Base-by-base conservation (phyloP, 768 basidiomycete species). In the Daedaleopsis nitida region DNA sequence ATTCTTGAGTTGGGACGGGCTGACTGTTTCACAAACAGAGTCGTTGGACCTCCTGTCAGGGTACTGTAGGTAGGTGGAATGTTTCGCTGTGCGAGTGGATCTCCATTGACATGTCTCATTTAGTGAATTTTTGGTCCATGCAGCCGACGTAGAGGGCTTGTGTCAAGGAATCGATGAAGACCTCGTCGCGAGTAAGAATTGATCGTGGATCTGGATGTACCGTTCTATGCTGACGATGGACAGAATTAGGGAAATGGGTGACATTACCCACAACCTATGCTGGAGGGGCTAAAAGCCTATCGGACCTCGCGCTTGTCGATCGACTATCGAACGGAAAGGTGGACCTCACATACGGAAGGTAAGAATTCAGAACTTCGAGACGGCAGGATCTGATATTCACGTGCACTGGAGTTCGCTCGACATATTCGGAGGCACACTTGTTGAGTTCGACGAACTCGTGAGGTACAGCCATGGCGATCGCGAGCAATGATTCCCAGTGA, bases 81-180 rank as follows among this genome's bases (percentile, higher is more conserved):
- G 19, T 24, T 32, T 57, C 27, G 55, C 52, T n/a, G 35, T 57
- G 9, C 7, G 23, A 27, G 12, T 12, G 65, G 95, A 24, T 34
- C 9, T 24, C n/a, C 23, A 11, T 32, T 38, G 16, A 48, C 7
- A 8, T 5, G 3, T n/a, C 21, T 45, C 14, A 38, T 6, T 7
- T 45, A 68, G 95, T 65, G 97, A 98, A 72, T 92, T 99, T 65
- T 77, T 99, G 47, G 81, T 99, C 27, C 97, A 99, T 74, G 96
- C 97, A 0, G 97, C 97, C n/a, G 97, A 98, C 66, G 96, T 99
- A 10, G 97, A 99, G 74, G 97, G 97, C 0, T 77, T 98, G 23
- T 98, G 97, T 72, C 87, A 95, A 76, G 97, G 97, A 1, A 95
- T 98, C 60, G 97, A 99, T 72, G 85, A 93, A 69, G 86, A 87